These are phyloP conservation scores for Lepidium aucheri DNA, from an alignment of 345 rosid species.

Conservation along the genomic window DNA sequence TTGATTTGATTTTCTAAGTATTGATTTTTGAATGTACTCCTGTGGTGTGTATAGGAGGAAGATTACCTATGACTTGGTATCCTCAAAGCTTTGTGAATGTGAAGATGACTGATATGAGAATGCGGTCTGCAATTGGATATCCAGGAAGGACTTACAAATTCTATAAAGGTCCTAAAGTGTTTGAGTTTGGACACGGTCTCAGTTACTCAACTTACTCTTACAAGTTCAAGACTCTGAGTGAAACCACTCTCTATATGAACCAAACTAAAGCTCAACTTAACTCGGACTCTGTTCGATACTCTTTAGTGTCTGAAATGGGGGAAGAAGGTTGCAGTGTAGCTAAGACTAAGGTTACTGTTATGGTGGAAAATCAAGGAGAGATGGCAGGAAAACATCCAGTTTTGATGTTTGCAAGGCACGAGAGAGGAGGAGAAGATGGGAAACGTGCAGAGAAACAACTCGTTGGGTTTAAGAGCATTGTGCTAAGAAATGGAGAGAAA, in stretches of 20 bases:
- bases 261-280: conserved; percentile 20
- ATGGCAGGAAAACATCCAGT: conserved; percentile 71
- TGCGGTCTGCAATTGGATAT: conserved; percentile 63
- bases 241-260: conserved; percentile 31
- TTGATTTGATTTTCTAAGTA: not conserved
- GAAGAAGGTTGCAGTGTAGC: conserved; percentile 33
- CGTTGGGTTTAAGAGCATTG: conserved; percentile 62
- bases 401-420: conserved; percentile 50
- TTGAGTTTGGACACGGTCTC: conserved; percentile 65
- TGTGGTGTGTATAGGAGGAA: conserved; percentile 52
- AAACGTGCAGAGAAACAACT: conserved; percentile 60
- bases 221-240: conserved; percentile 25
- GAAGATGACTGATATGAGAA: conserved; percentile 85
- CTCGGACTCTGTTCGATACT: conserved; percentile 15
- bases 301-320: conserved; percentile 45
- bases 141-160: conserved; percentile 91
- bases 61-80: conserved; percentile 87
- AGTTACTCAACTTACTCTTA: conserved; percentile 68
- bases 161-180: conserved; percentile 57
- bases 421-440: conserved; percentile 31
- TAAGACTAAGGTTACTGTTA: conserved; percentile 35
- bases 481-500: conserved; percentile 41
- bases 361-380: conserved; percentile 51
- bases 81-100: conserved; percentile 56
- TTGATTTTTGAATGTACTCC: not conserved